Evolutionary conservation across 768 basidiomycete species (phyloP).

Genomic region (Termitomyces sp.): DNA sequence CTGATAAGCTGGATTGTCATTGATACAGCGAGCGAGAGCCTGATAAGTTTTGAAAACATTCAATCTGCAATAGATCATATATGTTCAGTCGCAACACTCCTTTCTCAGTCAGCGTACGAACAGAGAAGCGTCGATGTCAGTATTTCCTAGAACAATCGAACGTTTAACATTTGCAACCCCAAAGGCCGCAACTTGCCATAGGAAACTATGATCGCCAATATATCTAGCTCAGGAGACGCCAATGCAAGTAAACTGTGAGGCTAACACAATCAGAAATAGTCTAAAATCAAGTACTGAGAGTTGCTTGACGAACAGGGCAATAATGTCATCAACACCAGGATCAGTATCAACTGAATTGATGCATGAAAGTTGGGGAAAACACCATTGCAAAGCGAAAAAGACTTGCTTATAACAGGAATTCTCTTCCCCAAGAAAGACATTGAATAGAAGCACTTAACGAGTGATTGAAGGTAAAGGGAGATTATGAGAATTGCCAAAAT

Average conservation of each 20-base stretch:
- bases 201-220: constrained; percentile 70
- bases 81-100: background rate
- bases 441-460: background rate
- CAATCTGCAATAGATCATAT: constrained; percentile 33
- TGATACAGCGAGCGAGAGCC: constrained; percentile 57
- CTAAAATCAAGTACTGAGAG: background rate
- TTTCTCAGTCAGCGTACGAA: constrained; percentile 29
- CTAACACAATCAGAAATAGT: background rate
- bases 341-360: constrained; percentile 72
- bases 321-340: constrained; percentile 79
- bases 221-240: constrained; percentile 79
- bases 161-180: background rate
- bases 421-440: constrained; percentile 5
- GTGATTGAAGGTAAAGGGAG: background rate
- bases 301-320: constrained; percentile 60
- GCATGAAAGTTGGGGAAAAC: background rate
- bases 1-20: constrained; percentile 48
- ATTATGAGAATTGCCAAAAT: background rate
- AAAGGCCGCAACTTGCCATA: constrained; percentile 51
- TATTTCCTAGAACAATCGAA: constrained; percentile 55
- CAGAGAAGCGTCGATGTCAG: constrained; percentile 60
- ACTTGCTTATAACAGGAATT: constrained; percentile 69
- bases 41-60: constrained; percentile 80
- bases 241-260: constrained; percentile 64
- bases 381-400: background rate